phyloP scores from a whole-genome alignment of 129 eudicot genomes.

The Artemisia tridentata region DNA sequence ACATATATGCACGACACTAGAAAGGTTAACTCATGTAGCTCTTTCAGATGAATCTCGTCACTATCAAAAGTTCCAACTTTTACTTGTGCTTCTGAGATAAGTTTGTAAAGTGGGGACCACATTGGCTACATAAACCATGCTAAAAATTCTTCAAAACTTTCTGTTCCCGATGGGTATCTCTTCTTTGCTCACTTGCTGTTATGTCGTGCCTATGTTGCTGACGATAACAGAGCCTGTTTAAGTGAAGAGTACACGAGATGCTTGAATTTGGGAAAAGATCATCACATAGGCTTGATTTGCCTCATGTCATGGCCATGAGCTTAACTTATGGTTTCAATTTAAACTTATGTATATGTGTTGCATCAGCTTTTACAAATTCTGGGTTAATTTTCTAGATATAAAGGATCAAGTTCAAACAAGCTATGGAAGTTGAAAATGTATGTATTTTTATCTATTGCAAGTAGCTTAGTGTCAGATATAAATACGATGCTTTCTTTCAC shows the following conservation, averaged over 20 bases:
- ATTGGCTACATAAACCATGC: constrained; percentile 55
- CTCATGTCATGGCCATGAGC: too few species aligned
- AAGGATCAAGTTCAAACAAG: too few species aligned
- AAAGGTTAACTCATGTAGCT: constrained; percentile 52
- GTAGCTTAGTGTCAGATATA: too few species aligned
- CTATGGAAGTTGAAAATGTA: too few species aligned
- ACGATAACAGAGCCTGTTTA: constrained; percentile 34
- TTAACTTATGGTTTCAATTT: too few species aligned
- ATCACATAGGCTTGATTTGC: constrained; percentile 74
- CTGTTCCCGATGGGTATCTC: constrained; percentile 44
- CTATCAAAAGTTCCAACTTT: constrained; percentile 70
- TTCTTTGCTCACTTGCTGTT: constrained; percentile 75
- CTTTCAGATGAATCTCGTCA: constrained; percentile 45
- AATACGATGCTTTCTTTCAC: too few species aligned
- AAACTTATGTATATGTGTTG: too few species aligned
- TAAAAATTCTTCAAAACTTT: constrained; percentile 48
- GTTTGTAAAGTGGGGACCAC: constrained; percentile 57
- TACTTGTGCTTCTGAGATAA: constrained; percentile 78
- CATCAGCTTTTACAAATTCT: too few species aligned
- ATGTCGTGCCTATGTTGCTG: constrained; percentile 79
- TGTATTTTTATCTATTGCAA: too few species aligned
- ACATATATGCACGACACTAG: constrained; percentile 50
- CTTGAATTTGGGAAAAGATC: constrained; percentile 55
- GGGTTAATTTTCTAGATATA: too few species aligned
- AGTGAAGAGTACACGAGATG: constrained; percentile 60